Base-by-base conservation (phyloP, 768 basidiomycete species). In the Xerocomellus amylosporus region DNA sequence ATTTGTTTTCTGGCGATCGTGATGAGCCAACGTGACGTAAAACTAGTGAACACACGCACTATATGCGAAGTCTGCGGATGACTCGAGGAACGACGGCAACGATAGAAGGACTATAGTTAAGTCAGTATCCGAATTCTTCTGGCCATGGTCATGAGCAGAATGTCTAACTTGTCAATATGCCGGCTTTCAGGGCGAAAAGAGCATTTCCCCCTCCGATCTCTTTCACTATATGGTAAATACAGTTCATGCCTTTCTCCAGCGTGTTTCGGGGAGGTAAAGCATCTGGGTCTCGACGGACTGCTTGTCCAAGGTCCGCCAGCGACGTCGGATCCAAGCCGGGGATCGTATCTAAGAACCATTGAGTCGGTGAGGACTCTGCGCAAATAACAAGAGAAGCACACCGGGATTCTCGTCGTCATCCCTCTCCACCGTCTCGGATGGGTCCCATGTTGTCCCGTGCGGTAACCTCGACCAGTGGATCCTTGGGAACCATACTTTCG, bases 361-460 rank as follows among this genome's bases (percentile, higher is more conserved):
- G 26, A 48, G 28, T 41, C 14, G 2, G 0, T 39, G 13, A 20
- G 17, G 8, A 14, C 14, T 19, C 9, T 9, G 2, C 7, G 13
- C 4, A 37, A 28, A 39, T 13, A 41, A 13, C 9, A 8, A 30
- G 13, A 26, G 5, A 15, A 33, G 59, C 68, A 12, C 44, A 76
- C 79, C 76, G 0, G 88, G 88, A 71, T 91, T 79, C 63, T 90
- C 88, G 49, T 90, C 88, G 19, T 85, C 85, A 7, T 76, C 74
- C 12, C 71, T 71, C n/a, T 78, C 77, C 31, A 71, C 63, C 26
- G 70, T 68, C 24, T 79, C 81, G 1, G 75, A 64, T 7, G 79
- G 63, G 13, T 80, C 74, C 77, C 78, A 82, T 22, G 71, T 67
- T 36, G 69, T 74, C 75, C 76, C 77, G 30, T 67, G 66, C 34